Conservation (phyloP, 2,329 filamentous ascomycete species). For the Paramyrothecium sp. region DNA sequence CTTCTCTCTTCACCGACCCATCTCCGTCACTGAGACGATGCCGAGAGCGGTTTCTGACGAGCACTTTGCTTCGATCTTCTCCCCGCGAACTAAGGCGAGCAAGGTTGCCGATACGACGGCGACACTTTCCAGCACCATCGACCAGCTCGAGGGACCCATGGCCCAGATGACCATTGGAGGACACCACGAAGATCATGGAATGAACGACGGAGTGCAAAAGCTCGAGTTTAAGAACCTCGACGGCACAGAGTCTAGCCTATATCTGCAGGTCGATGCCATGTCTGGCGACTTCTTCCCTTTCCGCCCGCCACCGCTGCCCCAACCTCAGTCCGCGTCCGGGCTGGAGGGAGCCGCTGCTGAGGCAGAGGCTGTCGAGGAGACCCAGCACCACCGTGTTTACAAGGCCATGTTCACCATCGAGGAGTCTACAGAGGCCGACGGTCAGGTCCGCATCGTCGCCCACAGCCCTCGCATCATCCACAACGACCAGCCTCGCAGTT, state of each 20-base stretch:
- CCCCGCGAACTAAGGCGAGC: conserved; percentile 47
- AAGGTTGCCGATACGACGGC: conserved; percentile 63
- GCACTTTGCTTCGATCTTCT: conserved; percentile 83
- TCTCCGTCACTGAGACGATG: conserved; percentile 81
- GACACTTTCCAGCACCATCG: conserved; percentile 60
- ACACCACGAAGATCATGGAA: conserved; percentile 35
- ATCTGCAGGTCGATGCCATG: conserved; percentile 67
- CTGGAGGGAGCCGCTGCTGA: conserved; percentile 29
- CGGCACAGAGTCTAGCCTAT: conserved; percentile 56
- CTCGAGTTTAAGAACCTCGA: conserved; percentile 55
- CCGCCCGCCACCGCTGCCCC: conserved; percentile 77
- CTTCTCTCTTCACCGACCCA: conserved; percentile 93
- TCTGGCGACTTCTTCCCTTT: conserved; percentile 76
- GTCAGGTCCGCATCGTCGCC: conserved; percentile 58
- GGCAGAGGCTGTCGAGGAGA: conserved; percentile 29
- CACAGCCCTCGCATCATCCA: conserved; percentile 59
- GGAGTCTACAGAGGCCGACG: conserved; percentile 59
- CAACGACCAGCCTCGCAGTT: conserved; percentile 50
- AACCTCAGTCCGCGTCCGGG: conserved; percentile 50
- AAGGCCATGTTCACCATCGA: conserved; percentile 67
- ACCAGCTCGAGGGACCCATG: conserved; percentile 59
- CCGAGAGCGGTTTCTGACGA: conserved; percentile 70
- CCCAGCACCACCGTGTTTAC: conserved; percentile 54
- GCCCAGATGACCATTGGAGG: conserved; percentile 47
- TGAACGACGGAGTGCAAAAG: conserved; percentile 46